Evolutionary conservation across 257 asterid genomes (phyloP).

Genomic region (Nicotiana paniculata): DNA sequence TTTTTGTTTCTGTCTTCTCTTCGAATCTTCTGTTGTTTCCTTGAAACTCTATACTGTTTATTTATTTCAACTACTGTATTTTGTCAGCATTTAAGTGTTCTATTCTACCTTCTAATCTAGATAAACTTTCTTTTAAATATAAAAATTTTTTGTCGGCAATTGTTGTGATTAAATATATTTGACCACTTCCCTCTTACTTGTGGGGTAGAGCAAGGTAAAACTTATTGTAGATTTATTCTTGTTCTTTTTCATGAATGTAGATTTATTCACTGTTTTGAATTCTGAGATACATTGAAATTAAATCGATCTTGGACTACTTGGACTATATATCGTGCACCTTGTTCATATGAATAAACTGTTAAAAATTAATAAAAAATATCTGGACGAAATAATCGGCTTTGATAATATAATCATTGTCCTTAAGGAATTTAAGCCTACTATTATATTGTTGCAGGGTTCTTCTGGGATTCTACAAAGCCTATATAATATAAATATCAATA

Average conservation of each 20-base stretch:
- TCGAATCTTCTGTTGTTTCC: constrained; percentile 12
- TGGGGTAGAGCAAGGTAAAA: background rate
- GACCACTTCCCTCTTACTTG: background rate
- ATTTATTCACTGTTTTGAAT: no score
- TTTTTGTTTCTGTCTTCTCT: constrained; percentile 4
- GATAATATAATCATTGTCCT: no score
- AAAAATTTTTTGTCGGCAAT: background rate
- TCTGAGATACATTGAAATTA: no score
- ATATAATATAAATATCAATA: no score
- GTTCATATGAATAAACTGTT: no score
- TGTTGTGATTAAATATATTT: background rate
- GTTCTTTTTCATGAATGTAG: background rate
- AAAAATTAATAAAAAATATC: no score
- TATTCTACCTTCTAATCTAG: background rate
- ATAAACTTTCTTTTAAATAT: background rate
- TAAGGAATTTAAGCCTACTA: no score
- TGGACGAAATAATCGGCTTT: no score
- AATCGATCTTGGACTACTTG: no score
- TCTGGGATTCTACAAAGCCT: no score
- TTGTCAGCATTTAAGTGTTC: constrained; percentile 8
- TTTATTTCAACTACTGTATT: background rate
- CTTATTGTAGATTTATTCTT: background rate
- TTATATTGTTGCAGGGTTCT: no score
- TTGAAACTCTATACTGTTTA: background rate
- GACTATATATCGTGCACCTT: no score